These are phyloP conservation scores for Claviceps pazoutovae DNA, from an alignment of 2,329 filamentous ascomycete genomes.

Conservation along the genomic window DNA sequence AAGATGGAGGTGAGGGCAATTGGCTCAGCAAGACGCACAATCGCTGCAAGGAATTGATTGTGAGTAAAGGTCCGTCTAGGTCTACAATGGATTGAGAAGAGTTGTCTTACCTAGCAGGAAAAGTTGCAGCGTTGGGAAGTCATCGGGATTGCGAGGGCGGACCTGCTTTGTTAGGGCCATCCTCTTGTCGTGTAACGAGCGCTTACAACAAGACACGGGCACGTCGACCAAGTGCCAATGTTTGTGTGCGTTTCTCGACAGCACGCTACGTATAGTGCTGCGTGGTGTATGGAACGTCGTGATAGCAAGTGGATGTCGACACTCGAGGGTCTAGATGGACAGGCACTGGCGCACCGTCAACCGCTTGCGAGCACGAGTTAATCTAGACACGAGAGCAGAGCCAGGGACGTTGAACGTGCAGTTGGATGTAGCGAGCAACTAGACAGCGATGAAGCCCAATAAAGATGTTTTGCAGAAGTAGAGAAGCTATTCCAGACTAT, in stretches of 20 bases:
- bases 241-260: slow-evolving; percentile 7
- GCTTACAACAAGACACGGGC: slow-evolving; percentile 31
- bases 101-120: slow-evolving; percentile 60
- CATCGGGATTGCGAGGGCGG: slow-evolving; percentile 47
- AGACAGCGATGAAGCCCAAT: no score
- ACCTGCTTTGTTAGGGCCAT: slow-evolving; percentile 39
- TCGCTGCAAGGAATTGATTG: slow-evolving; percentile 38
- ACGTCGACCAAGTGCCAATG: slow-evolving; percentile 13
- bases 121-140: slow-evolving; percentile 70
- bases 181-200: slow-evolving; percentile 24
- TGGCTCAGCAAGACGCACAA: slow-evolving; percentile 84
- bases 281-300: neutral
- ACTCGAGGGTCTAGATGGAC: neutral
- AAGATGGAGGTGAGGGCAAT: slow-evolving; percentile 90
- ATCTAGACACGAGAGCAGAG: neutral
- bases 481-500: neutral
- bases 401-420: neutral
- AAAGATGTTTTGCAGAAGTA: neutral
- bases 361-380: neutral
- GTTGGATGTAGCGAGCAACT: neutral
- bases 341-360: neutral
- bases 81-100: neutral
- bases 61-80: slow-evolving; percentile 6
- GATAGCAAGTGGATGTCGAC: neutral
- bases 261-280: neutral